Evolutionary conservation across 768 basidiomycete genomes (phyloP).

Genomic region (Tylopilus intermedius): DNA sequence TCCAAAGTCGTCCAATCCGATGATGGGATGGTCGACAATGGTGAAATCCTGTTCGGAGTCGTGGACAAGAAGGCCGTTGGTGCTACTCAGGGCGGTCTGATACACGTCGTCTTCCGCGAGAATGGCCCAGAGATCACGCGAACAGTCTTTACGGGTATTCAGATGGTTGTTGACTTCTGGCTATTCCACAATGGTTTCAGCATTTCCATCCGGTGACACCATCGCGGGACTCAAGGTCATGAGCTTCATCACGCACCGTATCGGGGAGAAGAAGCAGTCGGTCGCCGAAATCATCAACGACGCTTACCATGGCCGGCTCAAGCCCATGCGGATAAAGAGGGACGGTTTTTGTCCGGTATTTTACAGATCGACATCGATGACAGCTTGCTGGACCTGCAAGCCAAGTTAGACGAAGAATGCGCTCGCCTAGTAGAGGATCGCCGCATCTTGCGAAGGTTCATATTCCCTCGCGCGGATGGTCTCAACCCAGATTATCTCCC

Average conservation of each 20-base stretch:
- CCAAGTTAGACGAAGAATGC: slow-evolving; percentile 77
- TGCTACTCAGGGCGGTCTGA: slow-evolving; percentile 86
- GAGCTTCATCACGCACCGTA: slow-evolving; percentile 78
- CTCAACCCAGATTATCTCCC: slow-evolving; percentile 80
- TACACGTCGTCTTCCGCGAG: slow-evolving; percentile 96
- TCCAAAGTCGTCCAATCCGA: slow-evolving; percentile 77
- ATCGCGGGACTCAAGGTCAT: slow-evolving; percentile 90
- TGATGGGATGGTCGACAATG: slow-evolving; percentile 94
- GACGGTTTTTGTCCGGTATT: slow-evolving; percentile 73
- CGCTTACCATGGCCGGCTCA: slow-evolving; percentile 81
- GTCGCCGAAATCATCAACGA: slow-evolving; percentile 78
- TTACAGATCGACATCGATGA: slow-evolving; percentile 88
- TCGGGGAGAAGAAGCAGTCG: slow-evolving; percentile 71
- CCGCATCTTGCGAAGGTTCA: slow-evolving; percentile 67
- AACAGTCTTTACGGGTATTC: slow-evolving; percentile 87
- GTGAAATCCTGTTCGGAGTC: slow-evolving; percentile 90
- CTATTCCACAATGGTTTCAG: slow-evolving; percentile 98
- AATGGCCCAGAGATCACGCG: slow-evolving; percentile 91
- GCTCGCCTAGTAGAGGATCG: slow-evolving; percentile 66
- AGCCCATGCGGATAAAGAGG: slow-evolving; percentile 68
- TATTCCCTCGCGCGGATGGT: slow-evolving; percentile 75
- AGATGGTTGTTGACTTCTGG: slow-evolving; percentile 97
- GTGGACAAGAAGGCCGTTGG: slow-evolving; percentile 99
- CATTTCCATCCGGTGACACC: slow-evolving; percentile 97
- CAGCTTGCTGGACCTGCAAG: slow-evolving; percentile 76